These are phyloP conservation scores for Kluyveromyces starmeri DNA, from an alignment of 805 yeast species.

Conservation along the genomic window DNA sequence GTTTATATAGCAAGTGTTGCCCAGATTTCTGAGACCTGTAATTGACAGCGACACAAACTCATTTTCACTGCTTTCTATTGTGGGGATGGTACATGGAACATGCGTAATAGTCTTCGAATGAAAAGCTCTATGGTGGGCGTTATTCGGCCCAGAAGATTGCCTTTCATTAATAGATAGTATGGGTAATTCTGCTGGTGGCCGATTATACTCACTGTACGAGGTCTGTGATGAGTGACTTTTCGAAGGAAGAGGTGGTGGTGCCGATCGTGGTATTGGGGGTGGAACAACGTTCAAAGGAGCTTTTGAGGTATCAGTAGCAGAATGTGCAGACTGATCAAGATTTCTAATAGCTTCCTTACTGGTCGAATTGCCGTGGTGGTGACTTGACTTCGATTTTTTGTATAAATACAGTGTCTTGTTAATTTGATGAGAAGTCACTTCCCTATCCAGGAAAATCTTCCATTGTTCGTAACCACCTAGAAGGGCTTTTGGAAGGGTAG, in stretches of 20 bases:
- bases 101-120: too few species aligned
- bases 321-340: too few species aligned
- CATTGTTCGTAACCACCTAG: conserved; percentile 41
- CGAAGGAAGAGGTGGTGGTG: conserved; percentile 17
- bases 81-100: conserved; percentile 26
- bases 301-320: conserved; percentile 20
- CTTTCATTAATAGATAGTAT: too few species aligned
- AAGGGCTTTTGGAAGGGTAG: conserved; percentile 24
- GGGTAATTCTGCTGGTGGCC: not conserved
- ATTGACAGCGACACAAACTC: conserved; percentile 38
- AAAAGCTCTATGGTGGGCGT: too few species aligned
- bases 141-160: too few species aligned
- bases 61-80: conserved; percentile 31
- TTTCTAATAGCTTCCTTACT: too few species aligned
- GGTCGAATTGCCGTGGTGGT: not conserved
- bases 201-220: conserved; percentile 4
- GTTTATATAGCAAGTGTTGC: conserved; percentile 71
- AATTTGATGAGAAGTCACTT: conserved; percentile 20
- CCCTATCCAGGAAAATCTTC: conserved; percentile 28
- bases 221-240: conserved; percentile 7
- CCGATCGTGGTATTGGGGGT: conserved; percentile 5
- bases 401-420: conserved; percentile 17
- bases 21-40: conserved; percentile 58
- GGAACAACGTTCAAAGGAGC: conserved; percentile 9
- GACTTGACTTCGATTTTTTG: not conserved